Conservation (phyloP, 768 basidiomycete genomes). For the Lyophyllum semitale region DNA sequence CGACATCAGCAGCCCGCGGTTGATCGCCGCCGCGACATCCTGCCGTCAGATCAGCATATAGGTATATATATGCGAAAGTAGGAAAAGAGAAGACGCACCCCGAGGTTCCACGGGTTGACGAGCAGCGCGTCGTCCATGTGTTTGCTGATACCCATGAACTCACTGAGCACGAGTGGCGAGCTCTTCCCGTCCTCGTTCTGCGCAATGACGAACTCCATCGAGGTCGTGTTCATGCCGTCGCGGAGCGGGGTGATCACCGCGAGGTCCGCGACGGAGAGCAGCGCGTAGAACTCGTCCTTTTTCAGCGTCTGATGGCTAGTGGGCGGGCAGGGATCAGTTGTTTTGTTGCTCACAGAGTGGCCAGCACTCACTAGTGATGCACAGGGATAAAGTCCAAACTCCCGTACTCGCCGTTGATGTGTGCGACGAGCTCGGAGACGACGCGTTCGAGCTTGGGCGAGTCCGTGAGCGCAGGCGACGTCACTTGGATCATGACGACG, state of each 20-base stretch:
- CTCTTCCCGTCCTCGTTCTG: constrained; percentile 69
- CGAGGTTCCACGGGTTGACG: constrained; percentile 96
- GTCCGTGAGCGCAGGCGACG: constrained; percentile 89
- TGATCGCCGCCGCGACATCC: constrained; percentile 90
- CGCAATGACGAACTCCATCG: constrained; percentile 97
- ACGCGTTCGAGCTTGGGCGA: constrained; percentile 92
- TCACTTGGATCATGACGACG: constrained; percentile 88
- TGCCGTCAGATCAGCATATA: constrained; percentile 23
- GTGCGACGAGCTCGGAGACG: constrained; percentile 90
- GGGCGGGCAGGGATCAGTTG: background rate
- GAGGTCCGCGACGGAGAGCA: constrained; percentile 90
- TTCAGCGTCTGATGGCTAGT: constrained; percentile 92
- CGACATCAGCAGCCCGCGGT: constrained; percentile 84
- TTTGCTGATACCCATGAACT: constrained; percentile 97
- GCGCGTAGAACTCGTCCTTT: constrained; percentile 96
- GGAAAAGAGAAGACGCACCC: constrained; percentile 45
- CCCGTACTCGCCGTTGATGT: constrained; percentile 96
- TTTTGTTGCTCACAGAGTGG: too few species aligned
- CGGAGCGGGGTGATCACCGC: constrained; percentile 94
- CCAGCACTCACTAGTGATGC: constrained; percentile 96
- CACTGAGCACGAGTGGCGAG: constrained; percentile 87
- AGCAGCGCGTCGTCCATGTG: constrained; percentile 88
- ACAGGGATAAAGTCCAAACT: constrained; percentile 94
- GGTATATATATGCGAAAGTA: background rate
- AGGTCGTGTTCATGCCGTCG: constrained; percentile 99